Evolutionary conservation across 2,329 filamentous ascomycete species (phyloP), one percentile per base, ranked within the genome.

Genomic region (Trichophyton benhamiae): DNA sequence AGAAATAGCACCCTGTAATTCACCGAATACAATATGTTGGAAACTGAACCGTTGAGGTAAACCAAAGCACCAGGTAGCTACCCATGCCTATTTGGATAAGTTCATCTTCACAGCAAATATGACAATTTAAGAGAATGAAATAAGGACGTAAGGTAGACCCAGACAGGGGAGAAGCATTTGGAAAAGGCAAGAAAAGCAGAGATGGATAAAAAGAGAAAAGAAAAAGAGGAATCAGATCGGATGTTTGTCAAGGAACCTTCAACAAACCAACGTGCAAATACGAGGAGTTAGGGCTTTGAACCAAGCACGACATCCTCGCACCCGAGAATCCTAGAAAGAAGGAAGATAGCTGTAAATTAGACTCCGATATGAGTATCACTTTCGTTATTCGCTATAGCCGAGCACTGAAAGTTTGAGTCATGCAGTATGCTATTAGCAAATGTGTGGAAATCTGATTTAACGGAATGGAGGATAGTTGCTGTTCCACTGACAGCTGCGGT

Each of bases 401-500:
- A 33, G 57, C 22, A 52, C 22, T 52, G 46, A 27, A 8, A 30
- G 20, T 52, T 49, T 9, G 46, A 6, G 13, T 52, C 46, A 52
- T 52, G 25, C 46, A 52, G 1, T 25, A 20, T 25, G 46, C 20
- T 27, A 36, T 57, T 38, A 13, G 42, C 59, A 17, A 58, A 55
- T 22, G 22, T 33, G 4, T 49, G 36, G 30, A 57, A 17, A 38
- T 38, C 33, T 6, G 27, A 38, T 59, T 70, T 66, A 76, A 65
- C 72, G 74, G 63, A 74, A 75, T 25, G 71, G 70, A 17, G 71
- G 67, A 62, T 75, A 75, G 60, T 64, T 69, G 42, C 72, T 62
- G 52, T 66, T 69, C 74, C 74, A 76, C 62, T 75, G 72, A 36
- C 53, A 61, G 38, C 44, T 61, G 22, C 74, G 74, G 60, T 64